Base-by-base conservation (phyloP, 495 filamentous ascomycete genomes). In the Penicillium argentinense region DNA sequence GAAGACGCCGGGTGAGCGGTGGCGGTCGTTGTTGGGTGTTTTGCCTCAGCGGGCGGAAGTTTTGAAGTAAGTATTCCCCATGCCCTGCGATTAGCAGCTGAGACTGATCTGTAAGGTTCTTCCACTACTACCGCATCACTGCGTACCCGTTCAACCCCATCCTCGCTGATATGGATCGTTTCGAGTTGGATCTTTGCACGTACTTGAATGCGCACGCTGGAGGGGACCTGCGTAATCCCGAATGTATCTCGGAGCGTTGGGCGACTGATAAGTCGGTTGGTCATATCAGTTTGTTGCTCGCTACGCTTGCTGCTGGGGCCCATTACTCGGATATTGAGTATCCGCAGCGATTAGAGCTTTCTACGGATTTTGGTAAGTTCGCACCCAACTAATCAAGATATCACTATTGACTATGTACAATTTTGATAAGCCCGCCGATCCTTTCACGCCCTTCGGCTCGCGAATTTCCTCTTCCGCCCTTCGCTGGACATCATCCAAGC, bases 91-190 rank as follows among this genome's bases (percentile, higher is more conserved):
- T 13, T 12, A 19, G 21, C 9, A 7, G 4, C 4, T 1, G 24
- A 9, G 5, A 36, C 50, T 56, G 22, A 56, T 34, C 26, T 8
- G 12, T 12, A 19, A 73, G 67, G 37, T 74, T 75, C 47, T 79
- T 79, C 45, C 67, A 75, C 26, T 70, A 58, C 26, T 79, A 79
- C 43, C 67, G 68, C 1, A 61, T 75, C 26, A 71, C 65, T 2
- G 72, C 74, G 1, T 70, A 76, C 39, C 73, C 77, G 3, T 73
- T 78, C 34, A 80, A 77, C 45, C 74, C 78, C 12, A 75, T 71
- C 1, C 43, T 81, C 3, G 64, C 63, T 1, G 74, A 79, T 41
- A 59, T 78, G 22, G 70, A 75, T 26, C 52, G 56, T 0, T 68
- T 81, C 28, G 75, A 80, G 47, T 56, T 56, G 0, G 76, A 78